Evolutionary conservation across 2,329 filamentous ascomycete genomes (phyloP).

Genomic region (Tolypocladium tropicale): DNA sequence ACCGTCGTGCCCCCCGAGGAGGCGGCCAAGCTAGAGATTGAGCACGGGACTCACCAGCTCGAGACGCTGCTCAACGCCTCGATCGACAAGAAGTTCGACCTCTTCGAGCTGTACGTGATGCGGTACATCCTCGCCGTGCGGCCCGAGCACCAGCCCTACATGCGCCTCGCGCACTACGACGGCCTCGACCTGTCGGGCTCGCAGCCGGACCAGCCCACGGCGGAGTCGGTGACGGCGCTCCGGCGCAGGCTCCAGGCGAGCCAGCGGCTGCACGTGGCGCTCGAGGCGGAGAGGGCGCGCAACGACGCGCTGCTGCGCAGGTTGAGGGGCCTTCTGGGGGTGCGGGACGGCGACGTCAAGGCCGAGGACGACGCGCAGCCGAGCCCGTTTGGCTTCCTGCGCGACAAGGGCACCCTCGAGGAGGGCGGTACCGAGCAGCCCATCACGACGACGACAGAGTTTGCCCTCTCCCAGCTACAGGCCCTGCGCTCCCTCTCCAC

Average conservation of each 20-base stretch:
- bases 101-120: slow-evolving; percentile 82
- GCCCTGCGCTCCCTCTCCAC: slow-evolving; percentile 58
- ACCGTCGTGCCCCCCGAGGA: slow-evolving; percentile 21
- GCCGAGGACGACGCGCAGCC: slow-evolving; percentile 1
- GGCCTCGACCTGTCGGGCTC: slow-evolving; percentile 38
- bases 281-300: slow-evolving; percentile 58
- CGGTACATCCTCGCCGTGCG: slow-evolving; percentile 68
- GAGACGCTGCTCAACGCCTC: slow-evolving; percentile 73
- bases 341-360: slow-evolving; percentile 12
- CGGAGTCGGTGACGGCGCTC: slow-evolving; percentile 61
- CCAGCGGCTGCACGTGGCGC: slow-evolving; percentile 59
- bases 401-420: slow-evolving; percentile 38
- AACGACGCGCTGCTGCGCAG: slow-evolving; percentile 63
- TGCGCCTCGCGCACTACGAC: slow-evolving; percentile 78
- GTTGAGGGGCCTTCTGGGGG: slow-evolving; percentile 38
- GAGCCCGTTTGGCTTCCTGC: slow-evolving; percentile 44
- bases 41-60: slow-evolving; percentile 76
- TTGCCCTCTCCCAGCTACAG: slow-evolving; percentile 75
- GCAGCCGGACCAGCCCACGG: slow-evolving; percentile 34
- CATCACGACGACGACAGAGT: slow-evolving; percentile 61
- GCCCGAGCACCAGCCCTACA: slow-evolving; percentile 64
- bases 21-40: slow-evolving; percentile 56
- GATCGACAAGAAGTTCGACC: slow-evolving; percentile 78
- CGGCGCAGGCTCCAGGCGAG: slow-evolving; percentile 68
- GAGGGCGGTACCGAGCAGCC: slow-evolving; percentile 43